A percentile compares a stretch with the other conserved stretches of the same genome.
These are phyloP conservation scores for Cyclocybe aegerita DNA, from an alignment of 768 basidiomycete species.

Conservation along the genomic window DNA sequence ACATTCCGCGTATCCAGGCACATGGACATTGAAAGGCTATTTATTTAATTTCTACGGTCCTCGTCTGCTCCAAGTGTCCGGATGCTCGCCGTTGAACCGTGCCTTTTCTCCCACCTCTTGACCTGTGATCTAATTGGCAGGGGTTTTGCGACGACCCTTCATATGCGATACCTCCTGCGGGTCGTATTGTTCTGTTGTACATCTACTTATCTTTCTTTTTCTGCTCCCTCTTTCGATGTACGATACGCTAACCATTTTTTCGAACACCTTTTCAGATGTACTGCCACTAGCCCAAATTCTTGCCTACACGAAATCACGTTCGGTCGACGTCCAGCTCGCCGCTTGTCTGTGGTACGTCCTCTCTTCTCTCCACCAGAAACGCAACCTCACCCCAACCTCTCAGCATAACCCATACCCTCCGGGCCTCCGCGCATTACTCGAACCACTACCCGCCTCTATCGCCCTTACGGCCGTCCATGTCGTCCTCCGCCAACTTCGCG, in stretches of 20 bases:
- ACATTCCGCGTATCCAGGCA: no score
- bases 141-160: no score
- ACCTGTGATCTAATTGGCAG: no score
- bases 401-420: conserved; percentile 63
- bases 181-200: no score
- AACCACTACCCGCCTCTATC: conserved; percentile 11
- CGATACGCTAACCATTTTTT: neutral
- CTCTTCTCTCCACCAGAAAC: neutral
- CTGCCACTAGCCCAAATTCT: conserved; percentile 46
- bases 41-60: no score
- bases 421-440: conserved; percentile 32
- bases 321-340: conserved; percentile 63
- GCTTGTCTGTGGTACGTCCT: conserved; percentile 63
- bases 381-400: neutral
- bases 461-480: neutral
- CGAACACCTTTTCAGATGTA: conserved; percentile 19
- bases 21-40: no score
- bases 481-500: neutral
- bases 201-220: neutral
- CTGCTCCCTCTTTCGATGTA: neutral
- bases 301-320: conserved; percentile 55
- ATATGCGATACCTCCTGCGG: no score
- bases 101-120: no score
- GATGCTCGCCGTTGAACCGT: no score
- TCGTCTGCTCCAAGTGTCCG: no score